These are phyloP conservation scores for Phialophora expanda DNA, from an alignment of 2,329 filamentous ascomycete species.

Conservation along the genomic window DNA sequence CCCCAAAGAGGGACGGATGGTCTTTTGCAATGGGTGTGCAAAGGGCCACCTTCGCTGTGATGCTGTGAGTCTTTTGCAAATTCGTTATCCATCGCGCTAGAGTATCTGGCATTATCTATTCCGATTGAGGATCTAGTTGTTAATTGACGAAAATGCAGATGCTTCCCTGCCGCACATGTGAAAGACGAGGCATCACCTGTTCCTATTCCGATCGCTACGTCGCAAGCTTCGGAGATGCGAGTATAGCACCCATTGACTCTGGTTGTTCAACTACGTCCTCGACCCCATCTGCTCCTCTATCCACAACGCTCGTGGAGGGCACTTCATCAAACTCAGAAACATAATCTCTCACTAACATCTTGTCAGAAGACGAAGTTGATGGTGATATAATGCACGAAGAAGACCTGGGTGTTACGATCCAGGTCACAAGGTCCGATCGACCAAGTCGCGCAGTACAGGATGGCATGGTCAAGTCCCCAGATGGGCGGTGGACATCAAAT, in stretches of 20 bases:
- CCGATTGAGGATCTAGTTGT: neutral
- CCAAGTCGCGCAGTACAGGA: neutral
- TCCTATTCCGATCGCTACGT: conserved; percentile 3
- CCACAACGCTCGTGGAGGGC: neutral
- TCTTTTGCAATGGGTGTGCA: conserved; percentile 7
- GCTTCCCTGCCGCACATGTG: neutral
- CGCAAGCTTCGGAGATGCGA: neutral
- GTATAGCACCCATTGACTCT: neutral
- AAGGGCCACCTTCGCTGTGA: neutral
- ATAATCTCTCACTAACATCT: neutral
- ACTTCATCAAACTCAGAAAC: neutral
- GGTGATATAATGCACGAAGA: conserved; percentile 8
- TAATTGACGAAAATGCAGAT: neutral
- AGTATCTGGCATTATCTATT: neutral
- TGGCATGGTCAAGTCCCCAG: neutral
- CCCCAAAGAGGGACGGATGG: neutral
- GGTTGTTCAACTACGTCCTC: neutral
- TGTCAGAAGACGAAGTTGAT: neutral
- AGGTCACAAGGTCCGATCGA: neutral
- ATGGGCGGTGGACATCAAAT: neutral
- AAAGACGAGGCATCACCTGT: neutral
- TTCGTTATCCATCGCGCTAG: neutral
- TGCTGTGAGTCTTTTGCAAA: neutral
- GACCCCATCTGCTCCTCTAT: neutral
- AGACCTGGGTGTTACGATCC: neutral